Base-by-base conservation (phyloP, 805 yeast genomes). In the Ogataea ganodermae region DNA sequence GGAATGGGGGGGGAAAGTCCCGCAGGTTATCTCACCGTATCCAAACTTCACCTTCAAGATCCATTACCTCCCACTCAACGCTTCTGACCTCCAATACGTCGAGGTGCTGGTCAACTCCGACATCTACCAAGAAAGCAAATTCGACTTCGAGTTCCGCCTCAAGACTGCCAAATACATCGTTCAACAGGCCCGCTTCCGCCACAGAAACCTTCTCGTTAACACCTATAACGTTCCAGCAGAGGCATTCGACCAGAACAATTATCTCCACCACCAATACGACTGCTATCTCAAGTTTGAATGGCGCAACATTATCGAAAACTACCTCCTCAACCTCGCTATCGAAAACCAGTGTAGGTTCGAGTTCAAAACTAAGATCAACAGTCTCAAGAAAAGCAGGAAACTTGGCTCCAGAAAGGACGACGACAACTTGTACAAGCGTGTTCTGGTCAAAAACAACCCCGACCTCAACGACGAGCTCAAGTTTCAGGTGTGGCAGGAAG, bases 251-350 rank as follows among this genome's bases (percentile, higher is more conserved):
- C 46, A 45, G n/a, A 46, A 50, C n/a, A 38, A 48, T 12, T 48
- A 54, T 31, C 37, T 60, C n/a, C 43, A 63, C 27, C 42, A 51
- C 7, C 57, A 59, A 14, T 55, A 51, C 35, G 65, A 61, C 35
- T 51, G 53, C 16, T 67, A 60, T 42, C 56, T 61, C 24, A 66
- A 65, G 46, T 65, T 58, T 21, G 87, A 85, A 61, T 84, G 90
- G 89, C 70, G 91, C 55, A 82, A 84, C 58, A 76, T 86, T 22
- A 81, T 86, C 49, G 92, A 86, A 53, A 85, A 84, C 64, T 86
- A 78, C 57, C 56, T 83, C 30, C 63, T 84, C 30, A 82, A 81
- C 58, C 68, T 84, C 24, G 87, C 81, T 3, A 84, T 84, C 40
- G 89, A 84, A 56, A 80, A 83, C 13, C 89, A 86, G 61, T 83